A percentile compares a stretch with the other conserved stretches of the same genome.
Evolutionary conservation across 1,284 basidiomycete species (phyloP).

Genomic region (Papiliotrema flavescens): DNA sequence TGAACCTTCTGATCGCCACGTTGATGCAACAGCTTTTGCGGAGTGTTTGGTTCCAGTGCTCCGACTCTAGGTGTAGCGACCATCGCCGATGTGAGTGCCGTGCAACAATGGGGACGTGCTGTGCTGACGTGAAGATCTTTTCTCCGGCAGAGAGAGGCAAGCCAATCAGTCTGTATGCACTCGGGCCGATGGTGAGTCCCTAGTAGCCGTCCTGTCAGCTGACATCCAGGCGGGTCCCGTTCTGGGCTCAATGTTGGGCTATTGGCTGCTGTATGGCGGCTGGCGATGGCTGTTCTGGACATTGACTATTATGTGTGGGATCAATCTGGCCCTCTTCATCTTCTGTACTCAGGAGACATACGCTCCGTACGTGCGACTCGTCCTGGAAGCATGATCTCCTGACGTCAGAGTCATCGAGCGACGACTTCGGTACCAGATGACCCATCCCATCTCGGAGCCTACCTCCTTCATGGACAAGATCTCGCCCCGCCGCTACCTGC

Average conservation of each 20-base stretch:
- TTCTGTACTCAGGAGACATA: constrained; percentile 43
- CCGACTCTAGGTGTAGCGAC: constrained; percentile 47
- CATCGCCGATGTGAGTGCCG: constrained; percentile 39
- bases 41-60: constrained; percentile 41
- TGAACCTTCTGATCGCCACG: too few relatives aligned
- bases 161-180: constrained; percentile 43
- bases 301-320: constrained; percentile 36
- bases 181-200: constrained; percentile 41
- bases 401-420: constrained; percentile 34
- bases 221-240: constrained; percentile 35
- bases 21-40: constrained; percentile 29
- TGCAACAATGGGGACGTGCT: background rate
- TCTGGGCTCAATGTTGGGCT: constrained; percentile 44
- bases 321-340: constrained; percentile 36
- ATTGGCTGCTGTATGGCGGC: constrained; percentile 40
- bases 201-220: background rate
- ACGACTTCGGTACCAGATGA: constrained; percentile 26
- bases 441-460: constrained; percentile 16
- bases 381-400: background rate
- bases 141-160: constrained; percentile 38
- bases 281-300: constrained; percentile 48
- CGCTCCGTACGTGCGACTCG: constrained; percentile 34
- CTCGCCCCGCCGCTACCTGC: constrained; percentile 16
- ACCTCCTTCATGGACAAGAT: constrained; percentile 11
- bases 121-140: constrained; percentile 26